phyloP scores from a whole-genome alignment of 164 flowering plant genomes.

The Litsea cubeba region DNA sequence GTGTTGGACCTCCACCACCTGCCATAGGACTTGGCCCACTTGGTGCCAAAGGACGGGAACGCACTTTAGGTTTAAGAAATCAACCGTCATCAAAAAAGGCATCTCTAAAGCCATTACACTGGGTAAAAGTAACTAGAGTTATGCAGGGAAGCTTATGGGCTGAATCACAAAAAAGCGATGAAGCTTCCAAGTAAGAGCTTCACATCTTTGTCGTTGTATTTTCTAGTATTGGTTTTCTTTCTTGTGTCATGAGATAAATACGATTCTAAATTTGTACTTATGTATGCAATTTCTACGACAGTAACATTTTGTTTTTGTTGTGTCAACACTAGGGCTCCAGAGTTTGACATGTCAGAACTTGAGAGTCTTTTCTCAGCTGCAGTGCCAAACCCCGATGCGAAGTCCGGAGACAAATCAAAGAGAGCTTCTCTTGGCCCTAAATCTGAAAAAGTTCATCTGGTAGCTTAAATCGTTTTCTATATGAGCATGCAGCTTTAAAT shows the following conservation, averaged over 20 bases:
- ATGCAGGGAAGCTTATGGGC: constrained; percentile 95
- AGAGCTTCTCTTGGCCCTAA: constrained; percentile 49
- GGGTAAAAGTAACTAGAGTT: constrained; percentile 86
- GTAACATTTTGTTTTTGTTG: constrained; percentile 4
- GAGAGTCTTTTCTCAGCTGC: constrained; percentile 86
- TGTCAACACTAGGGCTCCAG: constrained; percentile 67
- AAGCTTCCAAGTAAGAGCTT: constrained; percentile 54
- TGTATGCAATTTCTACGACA: background rate
- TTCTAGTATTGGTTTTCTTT: background rate
- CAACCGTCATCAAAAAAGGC: constrained; percentile 30
- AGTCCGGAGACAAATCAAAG: constrained; percentile 38
- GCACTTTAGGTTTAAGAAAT: constrained; percentile 38
- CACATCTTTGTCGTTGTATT: background rate
- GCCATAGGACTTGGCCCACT: constrained; percentile 24
- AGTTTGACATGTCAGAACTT: constrained; percentile 90
- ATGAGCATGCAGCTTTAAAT: background rate
- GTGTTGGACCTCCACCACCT: constrained; percentile 37
- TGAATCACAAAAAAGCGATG: constrained; percentile 72
- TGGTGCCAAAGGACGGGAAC: constrained; percentile 41
- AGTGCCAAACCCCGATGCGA: constrained; percentile 54
- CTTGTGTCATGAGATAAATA: background rate
- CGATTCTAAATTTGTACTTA: background rate
- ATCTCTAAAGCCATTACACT: constrained; percentile 74
- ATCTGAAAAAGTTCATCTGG: constrained; percentile 89
- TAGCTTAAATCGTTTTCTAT: constrained; percentile 18